Percentiles rank a stretch among this genome's conserved stretches.
These are phyloP conservation scores for Protomyces macrosporus DNA, from an alignment of 1,139 yeast genomes.

Conservation along the genomic window DNA sequence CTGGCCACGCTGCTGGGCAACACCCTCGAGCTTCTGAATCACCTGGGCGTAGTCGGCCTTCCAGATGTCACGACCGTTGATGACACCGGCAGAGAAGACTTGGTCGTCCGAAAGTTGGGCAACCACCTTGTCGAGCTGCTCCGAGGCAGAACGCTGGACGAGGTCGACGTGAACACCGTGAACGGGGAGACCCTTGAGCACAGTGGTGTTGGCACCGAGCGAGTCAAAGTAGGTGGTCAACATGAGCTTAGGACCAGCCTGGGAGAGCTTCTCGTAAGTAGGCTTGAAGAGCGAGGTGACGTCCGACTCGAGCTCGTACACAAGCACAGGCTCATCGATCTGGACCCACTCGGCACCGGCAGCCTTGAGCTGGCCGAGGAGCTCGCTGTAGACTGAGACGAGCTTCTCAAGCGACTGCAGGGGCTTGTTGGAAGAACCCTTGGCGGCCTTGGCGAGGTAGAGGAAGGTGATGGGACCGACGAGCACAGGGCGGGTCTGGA, in stretches of 20 bases:
- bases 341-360: constrained; percentile 97
- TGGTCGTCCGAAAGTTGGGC: constrained; percentile 62
- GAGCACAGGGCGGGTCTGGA: constrained; percentile 94
- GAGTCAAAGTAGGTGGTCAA: constrained; percentile 96
- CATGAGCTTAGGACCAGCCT: constrained; percentile 67
- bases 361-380: constrained; percentile 75
- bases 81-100: constrained; percentile 89
- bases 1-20: constrained; percentile 75
- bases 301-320: constrained; percentile 81
- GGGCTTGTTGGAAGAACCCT: constrained; percentile 73
- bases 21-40: constrained; percentile 70
- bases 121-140: constrained; percentile 81
- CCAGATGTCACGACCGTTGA: constrained; percentile 99
- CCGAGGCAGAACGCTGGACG: constrained; percentile 73
- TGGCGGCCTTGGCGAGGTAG: constrained; percentile 95
- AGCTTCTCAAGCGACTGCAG: constrained; percentile 88
- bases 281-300: constrained; percentile 81
- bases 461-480: constrained; percentile 96
- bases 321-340: constrained; percentile 95
- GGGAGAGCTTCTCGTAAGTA: constrained; percentile 69
- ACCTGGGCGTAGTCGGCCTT: constrained; percentile 91
- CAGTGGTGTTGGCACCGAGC: constrained; percentile 89
- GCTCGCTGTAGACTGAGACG: constrained; percentile 85
- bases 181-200: constrained; percentile 85
- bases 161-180: constrained; percentile 95